These are phyloP conservation scores for Citrus maxima DNA, from an alignment of 345 rosid genomes.

Conservation along the genomic window DNA sequence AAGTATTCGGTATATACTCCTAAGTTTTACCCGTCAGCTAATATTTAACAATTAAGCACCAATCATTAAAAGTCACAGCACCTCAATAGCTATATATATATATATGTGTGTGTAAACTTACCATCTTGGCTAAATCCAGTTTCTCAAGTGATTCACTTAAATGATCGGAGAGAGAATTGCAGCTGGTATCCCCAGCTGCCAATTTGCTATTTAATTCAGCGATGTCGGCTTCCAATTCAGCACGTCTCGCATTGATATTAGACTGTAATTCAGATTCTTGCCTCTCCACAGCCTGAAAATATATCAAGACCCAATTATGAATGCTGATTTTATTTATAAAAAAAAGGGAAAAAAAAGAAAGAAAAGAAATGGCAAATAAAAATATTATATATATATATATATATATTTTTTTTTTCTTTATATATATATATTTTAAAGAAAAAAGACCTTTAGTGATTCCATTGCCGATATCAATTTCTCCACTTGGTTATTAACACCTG, in stretches of 20 bases:
- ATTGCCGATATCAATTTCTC: slow-evolving; percentile 42
- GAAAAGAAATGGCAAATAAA: background rate
- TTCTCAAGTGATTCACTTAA: slow-evolving; percentile 38
- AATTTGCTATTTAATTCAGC: slow-evolving; percentile 45
- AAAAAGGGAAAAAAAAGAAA: too few relatives aligned
- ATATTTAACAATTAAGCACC: background rate
- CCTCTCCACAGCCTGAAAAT: slow-evolving; percentile 47
- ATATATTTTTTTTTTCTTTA: too few relatives aligned
- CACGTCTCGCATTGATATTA: slow-evolving; percentile 29
- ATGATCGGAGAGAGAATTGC: slow-evolving; percentile 31
- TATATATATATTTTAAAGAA: background rate
- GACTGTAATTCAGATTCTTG: slow-evolving; percentile 45
- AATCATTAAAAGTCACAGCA: background rate
- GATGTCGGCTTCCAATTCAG: slow-evolving; percentile 45
- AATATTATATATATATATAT: background rate
- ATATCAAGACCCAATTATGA: background rate
- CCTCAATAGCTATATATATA: background rate
- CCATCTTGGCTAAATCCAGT: slow-evolving; percentile 63
- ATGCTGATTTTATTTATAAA: too few relatives aligned
- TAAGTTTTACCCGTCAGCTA: background rate
- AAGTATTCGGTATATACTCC: background rate
- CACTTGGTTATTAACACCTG: slow-evolving; percentile 33
- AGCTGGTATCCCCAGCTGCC: slow-evolving; percentile 27
- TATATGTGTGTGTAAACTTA: background rate
- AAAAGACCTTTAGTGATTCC: slow-evolving; percentile 43